phyloP scores from a whole-genome alignment of 78 protist species.

The Dictyostelium citrinum region DNA sequence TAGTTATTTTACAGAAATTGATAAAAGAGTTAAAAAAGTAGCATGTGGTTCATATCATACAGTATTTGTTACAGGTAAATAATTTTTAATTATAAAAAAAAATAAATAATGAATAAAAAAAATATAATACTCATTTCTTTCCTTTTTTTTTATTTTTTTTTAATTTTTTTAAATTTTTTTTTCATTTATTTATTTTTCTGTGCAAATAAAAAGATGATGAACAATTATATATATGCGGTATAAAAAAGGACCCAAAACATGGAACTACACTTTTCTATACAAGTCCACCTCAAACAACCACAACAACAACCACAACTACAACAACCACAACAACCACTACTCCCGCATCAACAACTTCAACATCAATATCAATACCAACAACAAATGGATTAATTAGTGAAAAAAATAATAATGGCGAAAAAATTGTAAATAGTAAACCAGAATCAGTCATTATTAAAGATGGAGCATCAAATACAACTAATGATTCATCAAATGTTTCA shows the following conservation, averaged over 20 bases:
- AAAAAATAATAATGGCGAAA: neutral
- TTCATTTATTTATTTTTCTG: too few relatives aligned
- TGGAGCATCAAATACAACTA: neutral
- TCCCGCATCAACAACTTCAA: neutral
- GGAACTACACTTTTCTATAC: constrained; percentile 28
- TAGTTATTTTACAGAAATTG: constrained; percentile 5
- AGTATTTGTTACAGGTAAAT: constrained; percentile 71
- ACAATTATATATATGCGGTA: constrained; percentile 45
- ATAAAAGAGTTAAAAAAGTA: constrained; percentile 54
- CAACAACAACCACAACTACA: neutral
- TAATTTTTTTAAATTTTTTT: neutral
- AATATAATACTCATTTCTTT: too few relatives aligned
- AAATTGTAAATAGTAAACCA: neutral
- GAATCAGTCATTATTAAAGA: neutral
- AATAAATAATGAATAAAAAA: neutral
- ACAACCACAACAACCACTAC: neutral
- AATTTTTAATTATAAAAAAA: neutral
- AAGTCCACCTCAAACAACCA: neutral
- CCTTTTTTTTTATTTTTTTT: neutral
- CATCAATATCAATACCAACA: too few relatives aligned
- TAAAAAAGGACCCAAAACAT: constrained; percentile 43
- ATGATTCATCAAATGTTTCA: too few relatives aligned
- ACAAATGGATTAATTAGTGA: neutral
- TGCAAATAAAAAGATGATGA: constrained; percentile 57
- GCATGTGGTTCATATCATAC: constrained; percentile 77